Conservation (phyloP, 768 basidiomycete genomes). For the Auriscalpium microsporum region DNA sequence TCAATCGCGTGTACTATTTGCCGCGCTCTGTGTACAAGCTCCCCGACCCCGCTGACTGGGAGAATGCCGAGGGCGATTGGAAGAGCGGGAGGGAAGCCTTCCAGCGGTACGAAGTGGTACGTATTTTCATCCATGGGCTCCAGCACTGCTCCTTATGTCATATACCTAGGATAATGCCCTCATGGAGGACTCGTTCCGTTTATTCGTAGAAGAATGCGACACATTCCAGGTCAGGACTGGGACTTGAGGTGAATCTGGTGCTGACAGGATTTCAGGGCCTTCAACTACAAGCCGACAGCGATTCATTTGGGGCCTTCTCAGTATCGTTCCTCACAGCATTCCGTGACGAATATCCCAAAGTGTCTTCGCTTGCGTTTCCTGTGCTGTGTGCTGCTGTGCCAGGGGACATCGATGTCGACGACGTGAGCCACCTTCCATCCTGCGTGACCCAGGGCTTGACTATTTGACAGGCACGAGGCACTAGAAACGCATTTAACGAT, state of each 20-base stretch:
- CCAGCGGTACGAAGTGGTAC: slow-evolving; percentile 45
- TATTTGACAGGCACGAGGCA: slow-evolving; percentile 25
- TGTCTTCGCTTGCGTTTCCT: slow-evolving; percentile 49
- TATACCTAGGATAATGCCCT: slow-evolving; percentile 44
- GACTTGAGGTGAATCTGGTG: neutral
- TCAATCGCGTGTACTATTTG: slow-evolving; percentile 52
- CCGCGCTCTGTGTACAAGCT: slow-evolving; percentile 59
- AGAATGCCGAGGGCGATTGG: slow-evolving; percentile 50
- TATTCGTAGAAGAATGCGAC: slow-evolving; percentile 69
- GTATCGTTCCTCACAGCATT: slow-evolving; percentile 48
- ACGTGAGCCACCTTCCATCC: slow-evolving; percentile 1
- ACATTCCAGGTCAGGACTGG: slow-evolving; percentile 47
- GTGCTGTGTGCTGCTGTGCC: slow-evolving; percentile 42
- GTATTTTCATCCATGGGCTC: neutral
- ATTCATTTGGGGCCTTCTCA: slow-evolving; percentile 59
- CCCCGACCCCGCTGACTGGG: slow-evolving; percentile 51
- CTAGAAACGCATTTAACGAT: slow-evolving; percentile 49
- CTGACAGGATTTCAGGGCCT: slow-evolving; percentile 43
- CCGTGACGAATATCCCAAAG: slow-evolving; percentile 61
- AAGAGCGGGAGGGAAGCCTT: slow-evolving; percentile 42
- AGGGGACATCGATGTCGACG: slow-evolving; percentile 6
- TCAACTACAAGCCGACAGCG: slow-evolving; percentile 56
- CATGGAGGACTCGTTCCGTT: slow-evolving; percentile 61
- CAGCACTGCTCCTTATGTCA: neutral
- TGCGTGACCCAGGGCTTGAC: slow-evolving; percentile 8